Base-by-base conservation (phyloP, 306 rosid genomes). In the Castanospermum australe region DNA sequence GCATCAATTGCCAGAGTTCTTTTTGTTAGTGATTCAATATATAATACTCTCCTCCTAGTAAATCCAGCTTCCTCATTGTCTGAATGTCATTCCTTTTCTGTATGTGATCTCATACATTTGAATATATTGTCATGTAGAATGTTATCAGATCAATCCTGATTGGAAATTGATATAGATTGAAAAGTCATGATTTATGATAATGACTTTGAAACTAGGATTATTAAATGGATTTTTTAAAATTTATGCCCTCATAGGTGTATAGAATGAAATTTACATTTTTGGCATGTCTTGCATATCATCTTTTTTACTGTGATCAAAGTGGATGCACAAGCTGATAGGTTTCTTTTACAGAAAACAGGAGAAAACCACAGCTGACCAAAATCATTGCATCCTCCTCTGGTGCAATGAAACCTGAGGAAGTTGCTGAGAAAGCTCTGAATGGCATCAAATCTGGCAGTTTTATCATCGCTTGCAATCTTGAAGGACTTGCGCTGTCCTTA, bases 401-500 rank as follows among this genome's bases (percentile, higher is more conserved):
- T 71, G 77, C 67, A 36, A 94, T 92, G 97, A 90, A 88, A 81
- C 88, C 97, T 8, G 95, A 94, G 17, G 93, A 86, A 36, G 99
- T 94, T 71, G 99, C 99, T 38, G 78, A 71, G 88, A 94, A 75
- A 77, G 82, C 97, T 67, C 79, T 94, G 51, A 77, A 88, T 78
- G 99, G 97, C 67, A 94, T 94, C 47, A 94, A 87, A 72, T 76
- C 82, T 71, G 97, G 92, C 17, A 76, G 88, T 64, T 94, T 94
- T 80, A 59, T 79, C 32, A 69, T 94, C 60, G 84, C 92, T 63
- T 94, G 99, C 88, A 94, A 94, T 89, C 76, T 87, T 48, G 97
- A 88, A 85, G 99, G 99, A 52, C 3, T 71, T 39, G 78, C 91
- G 11, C 73, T 92, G 81, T 61, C 97, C 54, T 59, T 92, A 39